Conservation (phyloP, 495 filamentous ascomycete genomes). For the Neurospora pannonica region DNA sequence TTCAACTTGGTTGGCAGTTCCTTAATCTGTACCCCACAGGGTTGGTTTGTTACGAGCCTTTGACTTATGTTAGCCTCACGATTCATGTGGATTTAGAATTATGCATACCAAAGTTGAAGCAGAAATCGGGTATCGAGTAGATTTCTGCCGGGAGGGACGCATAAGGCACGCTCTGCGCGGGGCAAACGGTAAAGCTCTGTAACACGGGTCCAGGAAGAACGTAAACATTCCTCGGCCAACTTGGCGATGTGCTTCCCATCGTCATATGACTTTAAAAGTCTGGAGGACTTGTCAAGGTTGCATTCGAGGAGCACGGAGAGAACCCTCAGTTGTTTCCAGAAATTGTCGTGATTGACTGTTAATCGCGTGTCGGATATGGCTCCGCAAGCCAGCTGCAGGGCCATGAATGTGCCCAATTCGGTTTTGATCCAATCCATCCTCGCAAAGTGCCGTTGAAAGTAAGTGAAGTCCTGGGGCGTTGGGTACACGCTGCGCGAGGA, state of each 20-base stretch:
- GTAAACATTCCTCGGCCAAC: not conserved
- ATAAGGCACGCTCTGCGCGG: too few species aligned
- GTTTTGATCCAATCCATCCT: not conserved
- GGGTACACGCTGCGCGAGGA: too few species aligned
- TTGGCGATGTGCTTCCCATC: not conserved
- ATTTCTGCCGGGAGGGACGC: too few species aligned
- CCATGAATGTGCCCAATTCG: not conserved
- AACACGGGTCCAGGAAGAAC: not conserved
- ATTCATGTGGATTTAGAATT: too few species aligned
- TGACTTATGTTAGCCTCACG: too few species aligned
- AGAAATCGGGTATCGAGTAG: not conserved
- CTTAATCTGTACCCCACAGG: too few species aligned
- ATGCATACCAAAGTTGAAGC: not conserved
- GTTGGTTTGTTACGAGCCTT: too few species aligned
- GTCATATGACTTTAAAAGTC: not conserved
- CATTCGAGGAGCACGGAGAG: not conserved
- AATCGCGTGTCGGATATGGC: too few species aligned
- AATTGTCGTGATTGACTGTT: not conserved
- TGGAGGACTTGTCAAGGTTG: not conserved
- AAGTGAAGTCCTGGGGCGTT: too few species aligned
- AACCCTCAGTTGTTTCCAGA: not conserved
- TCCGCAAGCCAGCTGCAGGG: not conserved
- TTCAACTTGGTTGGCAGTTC: too few species aligned
- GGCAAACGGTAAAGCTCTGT: not conserved
- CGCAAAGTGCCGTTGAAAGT: too few species aligned